Conservation (phyloP, 768 basidiomycete genomes). For the Tylopilus sp. region DNA sequence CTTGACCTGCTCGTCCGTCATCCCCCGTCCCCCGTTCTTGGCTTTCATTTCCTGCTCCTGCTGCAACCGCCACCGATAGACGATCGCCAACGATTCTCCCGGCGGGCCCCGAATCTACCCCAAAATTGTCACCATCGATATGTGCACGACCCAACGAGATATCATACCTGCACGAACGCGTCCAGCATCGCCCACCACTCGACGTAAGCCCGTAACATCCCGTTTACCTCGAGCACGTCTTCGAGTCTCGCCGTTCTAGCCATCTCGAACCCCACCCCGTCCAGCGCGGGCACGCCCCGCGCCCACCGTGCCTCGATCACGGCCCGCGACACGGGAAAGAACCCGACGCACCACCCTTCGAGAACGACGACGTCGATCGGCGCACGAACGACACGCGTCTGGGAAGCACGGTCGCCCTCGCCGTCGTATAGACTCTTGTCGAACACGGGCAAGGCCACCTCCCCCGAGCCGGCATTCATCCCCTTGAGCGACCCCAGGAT, state of each 20-base stretch:
- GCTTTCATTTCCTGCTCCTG: conserved; percentile 91
- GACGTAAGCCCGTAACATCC: conserved; percentile 54
- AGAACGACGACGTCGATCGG: conserved; percentile 80
- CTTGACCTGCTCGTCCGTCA: conserved; percentile 80
- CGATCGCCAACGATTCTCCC: conserved; percentile 41
- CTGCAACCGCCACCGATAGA: conserved; percentile 86
- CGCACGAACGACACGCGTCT: conserved; percentile 40
- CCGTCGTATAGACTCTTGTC: conserved; percentile 83
- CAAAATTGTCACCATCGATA: background rate
- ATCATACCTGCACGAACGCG: conserved; percentile 62
- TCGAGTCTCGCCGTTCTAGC: conserved; percentile 40
- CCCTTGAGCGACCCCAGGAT: conserved; percentile 49
- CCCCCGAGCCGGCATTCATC: conserved; percentile 29
- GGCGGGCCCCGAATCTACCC: conserved; percentile 39
- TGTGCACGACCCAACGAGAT: background rate
- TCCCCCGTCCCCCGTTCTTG: conserved; percentile 79
- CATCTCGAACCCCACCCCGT: conserved; percentile 29
- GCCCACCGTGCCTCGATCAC: conserved; percentile 57
- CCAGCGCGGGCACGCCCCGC: conserved; percentile 21
- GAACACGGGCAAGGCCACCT: conserved; percentile 68
- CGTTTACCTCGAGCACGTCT: conserved; percentile 64
- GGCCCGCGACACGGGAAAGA: conserved; percentile 54
- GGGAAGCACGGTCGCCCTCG: conserved; percentile 73
- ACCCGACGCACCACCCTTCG: conserved; percentile 97
- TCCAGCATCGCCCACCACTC: conserved; percentile 71